Conservation (phyloP, 768 basidiomycete species). For the Auriscalpium vulgare region DNA sequence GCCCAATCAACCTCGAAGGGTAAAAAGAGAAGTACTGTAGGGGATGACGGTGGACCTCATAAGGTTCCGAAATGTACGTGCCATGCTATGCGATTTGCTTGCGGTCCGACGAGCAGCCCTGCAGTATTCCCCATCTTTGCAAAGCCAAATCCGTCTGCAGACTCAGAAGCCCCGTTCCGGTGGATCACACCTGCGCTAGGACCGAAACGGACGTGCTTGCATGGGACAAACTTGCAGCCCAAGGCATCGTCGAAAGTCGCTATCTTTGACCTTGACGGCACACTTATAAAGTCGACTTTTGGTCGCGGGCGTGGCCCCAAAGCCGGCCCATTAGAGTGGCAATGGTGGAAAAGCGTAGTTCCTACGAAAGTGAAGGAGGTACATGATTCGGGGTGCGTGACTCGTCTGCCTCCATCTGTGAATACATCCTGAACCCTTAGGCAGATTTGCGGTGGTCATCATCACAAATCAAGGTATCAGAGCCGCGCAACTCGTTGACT, state of each 20-base stretch:
- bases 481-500: constrained; percentile 40
- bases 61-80: no score
- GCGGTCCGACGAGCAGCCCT: no score
- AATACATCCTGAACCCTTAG: background rate
- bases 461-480: constrained; percentile 75
- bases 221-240: constrained; percentile 32
- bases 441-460: constrained; percentile 64
- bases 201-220: constrained; percentile 26
- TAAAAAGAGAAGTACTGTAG: no score
- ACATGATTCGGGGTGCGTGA: constrained; percentile 50
- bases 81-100: no score
- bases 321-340: constrained; percentile 41
- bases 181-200: constrained; percentile 27
- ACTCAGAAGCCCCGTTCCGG: constrained; percentile 12
- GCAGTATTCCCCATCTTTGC: background rate
- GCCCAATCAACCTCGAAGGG: no score
- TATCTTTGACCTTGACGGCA: constrained; percentile 84
- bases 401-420: background rate
- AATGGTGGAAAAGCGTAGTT: constrained; percentile 69
- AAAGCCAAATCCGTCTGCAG: background rate
- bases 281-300: constrained; percentile 48
- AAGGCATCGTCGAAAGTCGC: constrained; percentile 51
- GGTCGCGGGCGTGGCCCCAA: constrained; percentile 20
- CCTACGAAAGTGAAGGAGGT: constrained; percentile 55
- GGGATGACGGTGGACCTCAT: no score